These are phyloP conservation scores for Talaromyces sp. DNA, from an alignment of 2,329 filamentous ascomycete species.

Conservation along the genomic window DNA sequence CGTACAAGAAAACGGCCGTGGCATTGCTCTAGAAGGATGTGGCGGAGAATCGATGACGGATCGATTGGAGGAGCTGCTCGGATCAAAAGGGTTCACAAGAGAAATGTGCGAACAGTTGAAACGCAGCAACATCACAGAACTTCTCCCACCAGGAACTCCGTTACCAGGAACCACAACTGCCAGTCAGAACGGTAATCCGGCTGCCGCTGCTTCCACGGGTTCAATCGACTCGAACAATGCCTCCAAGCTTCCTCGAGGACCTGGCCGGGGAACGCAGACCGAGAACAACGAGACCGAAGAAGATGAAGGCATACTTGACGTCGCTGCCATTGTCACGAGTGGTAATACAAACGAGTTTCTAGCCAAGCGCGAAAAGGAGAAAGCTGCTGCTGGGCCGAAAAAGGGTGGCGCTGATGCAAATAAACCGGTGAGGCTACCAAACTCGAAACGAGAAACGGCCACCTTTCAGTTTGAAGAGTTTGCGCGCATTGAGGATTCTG, in stretches of 20 bases:
- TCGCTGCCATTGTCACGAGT: slow-evolving; percentile 60
- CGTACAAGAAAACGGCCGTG: slow-evolving; percentile 65
- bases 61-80: slow-evolving; percentile 65
- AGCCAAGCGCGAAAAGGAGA: slow-evolving; percentile 62
- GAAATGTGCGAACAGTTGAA: slow-evolving; percentile 67
- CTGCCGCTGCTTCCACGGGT: slow-evolving; percentile 56
- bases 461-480: slow-evolving; percentile 62
- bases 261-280: slow-evolving; percentile 54
- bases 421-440: slow-evolving; percentile 54
- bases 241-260: slow-evolving; percentile 49
- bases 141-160: slow-evolving; percentile 54
- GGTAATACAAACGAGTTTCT: slow-evolving; percentile 62
- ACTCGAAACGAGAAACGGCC: slow-evolving; percentile 57
- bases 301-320: slow-evolving; percentile 62
- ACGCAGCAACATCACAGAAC: slow-evolving; percentile 60
- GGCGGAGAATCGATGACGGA: slow-evolving; percentile 86
- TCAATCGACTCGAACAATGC: slow-evolving; percentile 42
- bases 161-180: slow-evolving; percentile 50
- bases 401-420: slow-evolving; percentile 48
- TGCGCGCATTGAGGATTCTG: slow-evolving; percentile 51
- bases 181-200: slow-evolving; percentile 50
- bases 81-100: slow-evolving; percentile 53
- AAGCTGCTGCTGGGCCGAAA: slow-evolving; percentile 52
- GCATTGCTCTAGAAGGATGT: slow-evolving; percentile 62
- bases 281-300: slow-evolving; percentile 51